Conservation (phyloP, 2,329 filamentous ascomycete genomes). For the Trichoderma atroviride region DNA sequence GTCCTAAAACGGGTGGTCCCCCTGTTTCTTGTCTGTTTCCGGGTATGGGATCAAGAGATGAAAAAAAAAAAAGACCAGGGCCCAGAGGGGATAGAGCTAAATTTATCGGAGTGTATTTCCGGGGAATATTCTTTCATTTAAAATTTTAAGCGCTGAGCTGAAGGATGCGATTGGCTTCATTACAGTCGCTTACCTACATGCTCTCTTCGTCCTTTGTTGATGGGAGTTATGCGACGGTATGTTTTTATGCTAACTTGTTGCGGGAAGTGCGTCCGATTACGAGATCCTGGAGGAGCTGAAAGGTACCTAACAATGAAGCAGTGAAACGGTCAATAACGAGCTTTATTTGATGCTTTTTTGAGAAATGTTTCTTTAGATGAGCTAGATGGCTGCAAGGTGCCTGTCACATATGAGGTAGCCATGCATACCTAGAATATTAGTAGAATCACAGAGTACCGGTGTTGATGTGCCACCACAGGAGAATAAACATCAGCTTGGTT, state of each 20-base stretch:
- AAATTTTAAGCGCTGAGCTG: constrained; percentile 1
- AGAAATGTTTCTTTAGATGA: neutral
- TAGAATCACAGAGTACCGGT: neutral
- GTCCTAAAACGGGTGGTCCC: neutral
- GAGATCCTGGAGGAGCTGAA: neutral
- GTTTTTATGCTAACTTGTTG: neutral
- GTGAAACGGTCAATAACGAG: neutral
- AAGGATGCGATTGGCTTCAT: neutral
- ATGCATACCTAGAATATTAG: neutral
- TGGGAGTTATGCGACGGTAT: neutral
- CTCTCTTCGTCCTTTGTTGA: neutral
- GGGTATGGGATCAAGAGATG: neutral
- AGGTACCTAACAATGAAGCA: neutral
- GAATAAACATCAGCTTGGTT: neutral
- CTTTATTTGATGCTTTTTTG: neutral
- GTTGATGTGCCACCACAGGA: neutral
- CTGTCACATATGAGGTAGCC: neutral
- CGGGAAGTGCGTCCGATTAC: neutral
- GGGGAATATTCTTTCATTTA: neutral
- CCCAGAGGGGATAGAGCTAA: neutral
- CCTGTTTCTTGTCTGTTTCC: constrained; percentile 21
- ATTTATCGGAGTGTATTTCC: constrained; percentile 1
- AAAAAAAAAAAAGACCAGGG: neutral
- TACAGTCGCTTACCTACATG: neutral
- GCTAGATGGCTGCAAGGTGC: neutral